Conservation (phyloP, 176 grass and related monocot species). For the Tuctoria greenei region DNA sequence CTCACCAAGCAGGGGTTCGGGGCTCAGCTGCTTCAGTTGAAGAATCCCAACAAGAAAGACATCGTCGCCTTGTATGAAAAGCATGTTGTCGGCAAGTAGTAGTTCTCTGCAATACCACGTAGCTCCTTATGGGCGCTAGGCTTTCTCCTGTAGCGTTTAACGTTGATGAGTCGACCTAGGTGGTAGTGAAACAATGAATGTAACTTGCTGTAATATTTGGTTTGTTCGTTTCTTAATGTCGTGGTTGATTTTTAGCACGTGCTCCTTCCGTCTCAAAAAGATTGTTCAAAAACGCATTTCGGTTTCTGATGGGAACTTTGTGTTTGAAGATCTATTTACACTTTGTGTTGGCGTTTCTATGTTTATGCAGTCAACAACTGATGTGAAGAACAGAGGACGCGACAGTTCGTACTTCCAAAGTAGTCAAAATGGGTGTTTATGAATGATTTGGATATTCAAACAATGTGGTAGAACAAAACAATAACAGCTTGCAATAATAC, state of each 20-base stretch:
- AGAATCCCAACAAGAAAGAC: constrained; percentile 97
- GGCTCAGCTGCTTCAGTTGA: constrained; percentile 78
- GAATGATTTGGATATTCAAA: neutral
- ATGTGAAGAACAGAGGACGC: neutral
- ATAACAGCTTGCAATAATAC: neutral
- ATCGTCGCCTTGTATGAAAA: constrained; percentile 86
- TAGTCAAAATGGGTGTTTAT: neutral
- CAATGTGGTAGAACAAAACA: neutral
- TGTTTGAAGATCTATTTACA: neutral
- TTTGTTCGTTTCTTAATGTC: constrained; percentile 17
- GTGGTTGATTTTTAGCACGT: constrained; percentile 25
- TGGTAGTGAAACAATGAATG: constrained; percentile 8
- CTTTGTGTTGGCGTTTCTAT: neutral
- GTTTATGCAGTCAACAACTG: neutral
- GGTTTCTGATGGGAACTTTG: neutral
- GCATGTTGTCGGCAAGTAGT: constrained; percentile 58
- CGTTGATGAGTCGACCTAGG: constrained; percentile 1
- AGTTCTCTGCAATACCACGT: neutral
- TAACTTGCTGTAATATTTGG: constrained; percentile 11
- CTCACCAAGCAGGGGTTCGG: constrained; percentile 90
- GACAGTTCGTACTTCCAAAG: neutral
- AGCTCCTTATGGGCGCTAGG: constrained; percentile 6
- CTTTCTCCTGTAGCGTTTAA: constrained; percentile 4
- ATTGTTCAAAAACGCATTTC: neutral
- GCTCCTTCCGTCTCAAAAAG: too few species aligned